Percentiles rank a stretch among this genome's conserved stretches.
Conservation (phyloP, 371 early-diverging fungal genomes). For the Circinella umbellata region DNA sequence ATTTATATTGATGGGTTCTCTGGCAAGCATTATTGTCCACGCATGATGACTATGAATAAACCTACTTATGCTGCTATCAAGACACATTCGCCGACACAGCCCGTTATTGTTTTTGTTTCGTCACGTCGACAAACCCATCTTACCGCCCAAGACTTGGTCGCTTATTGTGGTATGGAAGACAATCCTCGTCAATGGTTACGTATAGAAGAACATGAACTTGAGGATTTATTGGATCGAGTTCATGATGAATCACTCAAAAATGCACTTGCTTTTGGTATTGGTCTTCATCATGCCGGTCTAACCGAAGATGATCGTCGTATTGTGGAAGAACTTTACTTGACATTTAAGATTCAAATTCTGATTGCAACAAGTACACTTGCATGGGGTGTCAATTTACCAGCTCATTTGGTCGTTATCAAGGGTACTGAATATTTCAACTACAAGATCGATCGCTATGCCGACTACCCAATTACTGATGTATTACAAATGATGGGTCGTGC, state of each 20-base stretch:
- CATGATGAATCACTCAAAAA: conserved; percentile 81
- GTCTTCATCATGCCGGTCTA: conserved; percentile 98
- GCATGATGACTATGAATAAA: conserved; percentile 98
- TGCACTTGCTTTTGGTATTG: conserved; percentile 94
- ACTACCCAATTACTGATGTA: conserved; percentile 95
- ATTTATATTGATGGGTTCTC: conserved; percentile 97
- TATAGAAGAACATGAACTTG: conserved; percentile 85
- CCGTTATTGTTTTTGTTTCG: conserved; percentile 97
- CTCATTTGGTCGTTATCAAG: conserved; percentile 97
- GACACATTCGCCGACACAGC: conserved; percentile 90
- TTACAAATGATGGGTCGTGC: conserved; percentile 99
- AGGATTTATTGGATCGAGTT: conserved; percentile 66
- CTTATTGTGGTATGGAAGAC: conserved; percentile 89
- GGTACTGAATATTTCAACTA: conserved; percentile 98
- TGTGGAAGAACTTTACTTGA: conserved; percentile 94
- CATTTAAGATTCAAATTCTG: conserved; percentile 93
- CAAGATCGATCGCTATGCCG: conserved; percentile 85
- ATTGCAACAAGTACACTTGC: conserved; percentile 98
- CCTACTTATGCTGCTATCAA: conserved; percentile 93
- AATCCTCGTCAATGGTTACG: conserved; percentile 90
- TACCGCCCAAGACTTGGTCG: conserved; percentile 94
- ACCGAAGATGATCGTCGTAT: conserved; percentile 86
- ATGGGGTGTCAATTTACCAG: conserved; percentile 99
- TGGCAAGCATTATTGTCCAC: conserved; percentile 92
- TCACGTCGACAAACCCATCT: conserved; percentile 94